Conservation (phyloP, 768 basidiomycete genomes). For the Leccinum truebloodii region DNA sequence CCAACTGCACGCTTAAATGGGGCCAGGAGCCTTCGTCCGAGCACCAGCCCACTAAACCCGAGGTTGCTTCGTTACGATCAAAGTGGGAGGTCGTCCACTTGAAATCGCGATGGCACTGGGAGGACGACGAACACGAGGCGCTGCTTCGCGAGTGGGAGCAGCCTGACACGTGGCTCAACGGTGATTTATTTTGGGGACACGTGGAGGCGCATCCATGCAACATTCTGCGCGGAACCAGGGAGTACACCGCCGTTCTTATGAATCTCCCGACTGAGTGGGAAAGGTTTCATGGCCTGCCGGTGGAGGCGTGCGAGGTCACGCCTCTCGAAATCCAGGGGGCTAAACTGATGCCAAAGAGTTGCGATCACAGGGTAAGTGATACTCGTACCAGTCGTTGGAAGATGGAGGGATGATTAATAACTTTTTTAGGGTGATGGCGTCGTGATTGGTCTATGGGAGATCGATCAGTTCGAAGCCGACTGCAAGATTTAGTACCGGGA, state of each 20-base stretch:
- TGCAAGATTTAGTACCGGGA: not conserved
- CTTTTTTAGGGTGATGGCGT: constrained; percentile 15
- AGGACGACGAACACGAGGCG: not conserved
- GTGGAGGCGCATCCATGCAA: constrained; percentile 24
- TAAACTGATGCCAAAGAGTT: constrained; percentile 18
- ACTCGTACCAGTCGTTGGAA: not conserved
- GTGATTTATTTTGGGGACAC: constrained; percentile 24
- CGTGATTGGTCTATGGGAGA: constrained; percentile 20
- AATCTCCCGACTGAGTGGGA: constrained; percentile 28
- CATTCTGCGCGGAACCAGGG: constrained; percentile 24
- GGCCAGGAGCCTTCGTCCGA: not conserved
- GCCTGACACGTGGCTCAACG: constrained; percentile 16
- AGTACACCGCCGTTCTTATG: constrained; percentile 32
- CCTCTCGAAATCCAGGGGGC: constrained; percentile 27
- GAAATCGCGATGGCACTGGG: not conserved
- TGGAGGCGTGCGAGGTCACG: constrained; percentile 30
- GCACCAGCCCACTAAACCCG: not conserved
- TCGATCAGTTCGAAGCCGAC: not conserved
- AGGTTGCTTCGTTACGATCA: not conserved
- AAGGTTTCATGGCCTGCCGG: constrained; percentile 6
- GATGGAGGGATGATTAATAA: not conserved
- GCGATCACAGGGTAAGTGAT: constrained; percentile 23
- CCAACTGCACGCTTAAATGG: not conserved
- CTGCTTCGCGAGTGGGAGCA: constrained; percentile 6
- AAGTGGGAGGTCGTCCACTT: not conserved